Conservation (phyloP, 768 basidiomycete genomes). For the Leucocoprinus sp. region DNA sequence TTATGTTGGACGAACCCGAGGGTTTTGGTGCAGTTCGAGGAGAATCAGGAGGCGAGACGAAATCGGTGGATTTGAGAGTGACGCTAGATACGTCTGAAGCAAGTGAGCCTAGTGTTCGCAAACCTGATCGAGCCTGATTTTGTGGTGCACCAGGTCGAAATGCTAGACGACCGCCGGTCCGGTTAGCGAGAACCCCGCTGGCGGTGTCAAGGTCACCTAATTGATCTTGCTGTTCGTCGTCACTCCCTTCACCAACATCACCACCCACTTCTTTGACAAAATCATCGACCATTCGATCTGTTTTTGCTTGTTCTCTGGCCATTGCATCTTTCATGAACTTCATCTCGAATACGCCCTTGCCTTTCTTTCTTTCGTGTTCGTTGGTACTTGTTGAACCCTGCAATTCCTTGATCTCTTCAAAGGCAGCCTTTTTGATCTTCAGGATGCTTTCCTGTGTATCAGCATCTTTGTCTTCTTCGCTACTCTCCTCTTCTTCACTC, state of each 20-base stretch:
- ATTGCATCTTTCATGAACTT: conserved; percentile 98
- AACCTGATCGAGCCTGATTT: conserved; percentile 11
- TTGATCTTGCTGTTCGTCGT: conserved; percentile 14
- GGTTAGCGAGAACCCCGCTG: conserved; percentile 37
- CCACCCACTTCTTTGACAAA: conserved; percentile 63
- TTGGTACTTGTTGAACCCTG: conserved; percentile 25
- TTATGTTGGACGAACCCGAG: conserved; percentile 9
- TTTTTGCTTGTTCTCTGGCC: conserved; percentile 50
- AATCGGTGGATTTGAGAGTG: conserved; percentile 54
- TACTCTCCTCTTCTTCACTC: conserved; percentile 40
- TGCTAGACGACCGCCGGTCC: conserved; percentile 60
- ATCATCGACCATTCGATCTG: conserved; percentile 60
- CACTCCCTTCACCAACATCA: conserved; percentile 18
- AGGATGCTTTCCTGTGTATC: conserved; percentile 36
- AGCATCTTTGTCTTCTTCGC: conserved; percentile 36
- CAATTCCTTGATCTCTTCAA: conserved; percentile 64
- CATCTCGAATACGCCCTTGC: conserved; percentile 84
- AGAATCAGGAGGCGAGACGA: conserved; percentile 32
- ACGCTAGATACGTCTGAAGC: conserved; percentile 58
- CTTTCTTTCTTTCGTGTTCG: conserved; percentile 27
- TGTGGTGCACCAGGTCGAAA: conserved; percentile 47
- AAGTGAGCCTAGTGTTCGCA: conserved; percentile 19
- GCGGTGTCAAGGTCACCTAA: conserved; percentile 17
- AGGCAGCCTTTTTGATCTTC: conserved; percentile 58
- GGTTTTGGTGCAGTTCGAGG: conserved; percentile 17